Base-by-base conservation (phyloP, 176 grass and related monocot species). In the Carex myosuroides region DNA sequence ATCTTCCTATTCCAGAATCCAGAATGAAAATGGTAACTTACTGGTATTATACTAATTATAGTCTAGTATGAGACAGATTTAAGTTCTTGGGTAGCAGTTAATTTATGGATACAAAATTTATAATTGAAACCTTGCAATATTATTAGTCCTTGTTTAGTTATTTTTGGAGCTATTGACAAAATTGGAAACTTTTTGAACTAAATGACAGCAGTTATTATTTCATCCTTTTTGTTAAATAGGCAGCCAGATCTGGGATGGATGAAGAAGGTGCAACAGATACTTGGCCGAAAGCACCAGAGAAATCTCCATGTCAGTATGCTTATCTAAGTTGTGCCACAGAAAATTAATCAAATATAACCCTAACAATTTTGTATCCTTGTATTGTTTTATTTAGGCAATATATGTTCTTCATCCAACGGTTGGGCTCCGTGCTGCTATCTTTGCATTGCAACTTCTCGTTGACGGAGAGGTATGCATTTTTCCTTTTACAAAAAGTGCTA, bases 241-340 rank as follows among this genome's bases (percentile, higher is more conserved):
- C 96, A 92, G 30, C 91, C 96, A 57, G 93, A 98, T 91, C 85
- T 98, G 60, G 96, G 96, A 89, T 98, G 90, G 86, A 92, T 98
- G 89, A 98, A 98, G 71, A 83, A 89, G 18, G 77, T 95, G 17
- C 91, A 98, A 20, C 95, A 98, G 67, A 98, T 98, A 74, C 83
- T 98, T 59, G 92, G 92, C 81, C 91, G 92, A 58, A 98, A 98
- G 44, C 95, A 98, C 85, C 80, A 92, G 87, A 88, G 85, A 24
- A 98, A 98, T 89, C 89, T 98, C 69, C 95, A 93, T 55, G 92
- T 98, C 18, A 72, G 87, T 89, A 89, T 44, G 79, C 82, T 91
- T 77, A 71, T 91, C 32, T 81, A 54, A 87, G 60, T 83, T 78
- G 26, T 18, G 26, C 24, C 73, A n/a, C 20, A 7, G 18, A 16